A percentile compares a stretch with the other conserved stretches of the same genome.
phyloP scores from a whole-genome alignment of 805 yeast genomes.

The Candida rishiriensis region DNA sequence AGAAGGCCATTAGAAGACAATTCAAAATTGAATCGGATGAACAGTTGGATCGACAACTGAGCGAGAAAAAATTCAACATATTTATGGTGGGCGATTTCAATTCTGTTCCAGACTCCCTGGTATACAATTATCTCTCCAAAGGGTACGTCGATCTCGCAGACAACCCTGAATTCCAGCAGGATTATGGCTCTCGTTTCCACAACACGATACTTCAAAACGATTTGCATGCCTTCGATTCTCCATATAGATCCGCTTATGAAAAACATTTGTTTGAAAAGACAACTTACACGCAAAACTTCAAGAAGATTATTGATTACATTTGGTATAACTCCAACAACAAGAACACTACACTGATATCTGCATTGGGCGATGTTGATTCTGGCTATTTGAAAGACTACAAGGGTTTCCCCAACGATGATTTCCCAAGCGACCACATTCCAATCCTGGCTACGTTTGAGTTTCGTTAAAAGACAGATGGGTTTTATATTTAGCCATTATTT shows the following conservation, averaged over 20 bases:
- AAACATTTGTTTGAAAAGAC: constrained; percentile 27
- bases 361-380: constrained; percentile 48
- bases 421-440: constrained; percentile 49
- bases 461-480: background rate
- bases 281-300: constrained; percentile 45
- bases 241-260: constrained; percentile 25
- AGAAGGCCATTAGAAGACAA: constrained; percentile 24
- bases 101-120: constrained; percentile 46
- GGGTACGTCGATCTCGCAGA: constrained; percentile 17
- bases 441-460: constrained; percentile 25
- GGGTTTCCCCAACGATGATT: constrained; percentile 52
- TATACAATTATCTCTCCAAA: constrained; percentile 38
- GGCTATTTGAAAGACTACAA: constrained; percentile 27
- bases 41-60: constrained; percentile 11
- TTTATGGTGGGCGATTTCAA: constrained; percentile 57
- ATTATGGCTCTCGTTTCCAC: constrained; percentile 17
- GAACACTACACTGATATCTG: constrained; percentile 36
- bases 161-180: constrained; percentile 16
- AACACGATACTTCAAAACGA: constrained; percentile 6
- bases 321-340: constrained; percentile 40
- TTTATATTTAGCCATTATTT: background rate
- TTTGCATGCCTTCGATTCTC: constrained; percentile 22
- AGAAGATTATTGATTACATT: constrained; percentile 54
- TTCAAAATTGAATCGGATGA: constrained; percentile 6
- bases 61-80: constrained; percentile 29